Conservation (phyloP, 805 yeast genomes). For the Cyberlindnera petersonii region DNA sequence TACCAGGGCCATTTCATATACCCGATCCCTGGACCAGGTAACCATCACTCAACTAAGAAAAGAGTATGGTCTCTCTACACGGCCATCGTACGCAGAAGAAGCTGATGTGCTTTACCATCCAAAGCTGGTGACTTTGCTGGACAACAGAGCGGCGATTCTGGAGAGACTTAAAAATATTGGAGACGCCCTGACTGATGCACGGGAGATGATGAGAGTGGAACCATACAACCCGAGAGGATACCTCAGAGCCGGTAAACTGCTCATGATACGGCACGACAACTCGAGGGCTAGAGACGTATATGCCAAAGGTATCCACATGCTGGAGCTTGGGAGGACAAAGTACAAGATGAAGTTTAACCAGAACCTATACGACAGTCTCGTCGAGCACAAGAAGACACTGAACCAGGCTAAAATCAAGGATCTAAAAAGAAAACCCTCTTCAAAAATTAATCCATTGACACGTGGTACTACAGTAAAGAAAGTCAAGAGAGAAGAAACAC, state of each 20-base stretch:
- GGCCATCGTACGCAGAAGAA: conserved; percentile 14
- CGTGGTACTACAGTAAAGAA: too few relatives aligned
- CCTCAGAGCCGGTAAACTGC: conserved; percentile 18
- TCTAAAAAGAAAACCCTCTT: background rate
- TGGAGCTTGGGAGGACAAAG: conserved; percentile 13
- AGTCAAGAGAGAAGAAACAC: background rate
- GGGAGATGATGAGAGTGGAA: conserved; percentile 18
- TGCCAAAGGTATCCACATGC: conserved; percentile 11
- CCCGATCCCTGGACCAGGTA: conserved; percentile 17
- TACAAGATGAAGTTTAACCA: conserved; percentile 16
- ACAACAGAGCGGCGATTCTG: conserved; percentile 23
- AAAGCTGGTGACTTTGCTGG: conserved; percentile 21
- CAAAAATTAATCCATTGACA: background rate
- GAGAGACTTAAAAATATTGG: conserved; percentile 15
- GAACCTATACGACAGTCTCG: conserved; percentile 10
- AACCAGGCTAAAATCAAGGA: background rate
- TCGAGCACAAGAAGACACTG: conserved; percentile 1
- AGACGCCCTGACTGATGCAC: conserved; percentile 21
- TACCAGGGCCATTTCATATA: conserved; percentile 20
- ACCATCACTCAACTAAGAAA: conserved; percentile 10
- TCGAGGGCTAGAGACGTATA: conserved; percentile 10
- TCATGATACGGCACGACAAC: conserved; percentile 6
- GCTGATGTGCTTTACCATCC: conserved; percentile 21
- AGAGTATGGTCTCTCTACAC: conserved; percentile 13
- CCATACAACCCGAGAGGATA: conserved; percentile 27